These are phyloP conservation scores for Tricholoma terreum DNA, from an alignment of 768 basidiomycete genomes.

Conservation along the genomic window DNA sequence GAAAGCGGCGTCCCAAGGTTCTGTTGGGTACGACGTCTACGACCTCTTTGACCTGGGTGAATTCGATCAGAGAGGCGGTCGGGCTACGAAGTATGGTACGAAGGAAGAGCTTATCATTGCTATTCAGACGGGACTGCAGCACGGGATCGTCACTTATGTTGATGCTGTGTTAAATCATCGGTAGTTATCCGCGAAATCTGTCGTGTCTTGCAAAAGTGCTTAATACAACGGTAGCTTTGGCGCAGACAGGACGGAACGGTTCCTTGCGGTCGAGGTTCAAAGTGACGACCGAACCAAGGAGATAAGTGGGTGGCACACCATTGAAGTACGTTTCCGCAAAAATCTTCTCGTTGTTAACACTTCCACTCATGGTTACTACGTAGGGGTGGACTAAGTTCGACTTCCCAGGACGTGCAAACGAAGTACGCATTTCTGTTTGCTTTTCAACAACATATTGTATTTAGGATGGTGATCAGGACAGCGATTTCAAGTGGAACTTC, in stretches of 20 bases:
- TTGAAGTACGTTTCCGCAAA: not conserved
- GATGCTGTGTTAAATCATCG: not conserved
- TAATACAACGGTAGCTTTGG: not conserved
- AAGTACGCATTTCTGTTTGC: not conserved
- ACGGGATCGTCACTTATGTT: not conserved
- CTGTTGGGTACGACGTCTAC: not conserved
- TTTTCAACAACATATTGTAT: not conserved
- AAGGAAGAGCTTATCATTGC: not conserved
- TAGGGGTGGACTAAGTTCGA: not conserved
- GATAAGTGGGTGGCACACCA: not conserved
- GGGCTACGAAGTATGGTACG: not conserved
- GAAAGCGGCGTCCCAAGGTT: not conserved
- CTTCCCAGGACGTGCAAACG: not conserved
- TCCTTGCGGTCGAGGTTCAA: not conserved
- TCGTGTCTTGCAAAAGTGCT: no score
- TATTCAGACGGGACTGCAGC: not conserved
- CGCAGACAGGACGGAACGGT: not conserved
- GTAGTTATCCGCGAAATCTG: not conserved
- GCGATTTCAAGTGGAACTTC: not conserved
- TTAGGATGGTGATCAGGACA: not conserved
- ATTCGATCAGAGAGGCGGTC: not conserved
- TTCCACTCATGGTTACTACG: not conserved
- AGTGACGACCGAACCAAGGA: not conserved
- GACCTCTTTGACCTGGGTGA: not conserved
- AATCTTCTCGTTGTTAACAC: not conserved